Base-by-base conservation (phyloP, 257 asterid species). In the Solanum clarkiae region DNA sequence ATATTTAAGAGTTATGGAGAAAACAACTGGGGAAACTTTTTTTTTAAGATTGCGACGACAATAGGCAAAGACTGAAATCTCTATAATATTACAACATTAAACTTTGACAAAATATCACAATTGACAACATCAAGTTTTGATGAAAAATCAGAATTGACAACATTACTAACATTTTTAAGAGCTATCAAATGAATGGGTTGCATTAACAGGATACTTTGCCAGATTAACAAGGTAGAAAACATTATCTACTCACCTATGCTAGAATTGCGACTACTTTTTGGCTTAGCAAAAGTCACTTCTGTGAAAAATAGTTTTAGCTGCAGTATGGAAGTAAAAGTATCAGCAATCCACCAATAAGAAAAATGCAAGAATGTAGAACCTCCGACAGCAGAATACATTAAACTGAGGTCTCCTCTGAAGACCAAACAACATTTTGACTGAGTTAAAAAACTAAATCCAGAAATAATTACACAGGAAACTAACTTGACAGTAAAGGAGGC, bases 221-320 rank as follows among this genome's bases (percentile, higher is more conserved):
- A 51, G 36, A 42, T 32, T 83, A 54, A 82, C 51, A 80, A 42
- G 24, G 32, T n/a, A 84, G 65, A 53, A 65, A 72, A 81, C 22
- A 59, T 47, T 42, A 10, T 80, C 26, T 36, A 15, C 86, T 88
- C 87, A 97, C 99, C 99, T 88, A 97, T 97, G 91, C 99, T 97
- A 83, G 98, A 97, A 89, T 95, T 97, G 22, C 98, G 99, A 81
- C 99, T 97, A 93, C 99, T 97, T 92, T 97, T 95, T 26, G 99
- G 99, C 91, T 97, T 97, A 16, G 99, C 99, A 85, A 97, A 94
- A 77, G 99, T 95, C 66, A 97, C 99, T 86, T 97, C 95, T 0
- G 94, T 89, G 90, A 97, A 97, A 86, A 97, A 97, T 84, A 94
- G 90, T 87, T 97, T 95, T 71, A 97, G 92, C 98, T 94, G 97